Percentiles rank a stretch among this genome's conserved stretches.
These are phyloP conservation scores for Colletotrichum australisinense DNA, from an alignment of 2,329 filamentous ascomycete species.

Conservation along the genomic window DNA sequence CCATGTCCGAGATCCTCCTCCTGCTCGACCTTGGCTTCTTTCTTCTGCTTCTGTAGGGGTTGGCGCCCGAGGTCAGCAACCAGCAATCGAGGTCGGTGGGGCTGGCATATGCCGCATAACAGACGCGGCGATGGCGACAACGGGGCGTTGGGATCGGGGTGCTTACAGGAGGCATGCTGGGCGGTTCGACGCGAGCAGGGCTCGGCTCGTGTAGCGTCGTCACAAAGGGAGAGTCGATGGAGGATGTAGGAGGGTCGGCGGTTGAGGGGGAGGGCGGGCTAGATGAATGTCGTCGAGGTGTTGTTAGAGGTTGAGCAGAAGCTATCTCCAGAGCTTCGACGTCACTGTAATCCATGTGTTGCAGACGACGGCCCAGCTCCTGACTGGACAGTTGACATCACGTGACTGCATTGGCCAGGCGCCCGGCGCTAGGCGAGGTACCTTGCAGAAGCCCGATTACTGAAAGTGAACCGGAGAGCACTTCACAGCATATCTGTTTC, in stretches of 20 bases:
- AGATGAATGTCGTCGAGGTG: slow-evolving; percentile 47
- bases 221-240: slow-evolving; percentile 38
- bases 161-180: slow-evolving; percentile 69
- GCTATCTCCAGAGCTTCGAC: slow-evolving; percentile 48
- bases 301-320: slow-evolving; percentile 52
- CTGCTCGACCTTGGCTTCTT: slow-evolving; percentile 47
- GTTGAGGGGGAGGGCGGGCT: slow-evolving; percentile 43
- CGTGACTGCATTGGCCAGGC: too few relatives aligned
- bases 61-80: slow-evolving; percentile 27
- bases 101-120: slow-evolving; percentile 29
- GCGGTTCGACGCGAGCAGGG: slow-evolving; percentile 43
- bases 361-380: too few relatives aligned
- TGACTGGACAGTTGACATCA: too few relatives aligned
- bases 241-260: slow-evolving; percentile 44
- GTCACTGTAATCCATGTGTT: slow-evolving; percentile 19
- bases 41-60: slow-evolving; percentile 40
- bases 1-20: slow-evolving; percentile 53
- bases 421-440: too few relatives aligned
- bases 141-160: slow-evolving; percentile 39
- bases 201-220: slow-evolving; percentile 31
- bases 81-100: slow-evolving; percentile 26
- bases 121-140: slow-evolving; percentile 25
- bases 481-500: too few relatives aligned
- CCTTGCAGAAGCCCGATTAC: too few relatives aligned
- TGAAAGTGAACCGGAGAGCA: too few relatives aligned